Evolutionary conservation across 768 basidiomycete genomes (phyloP).

Genomic region (Lactarius trivialis): DNA sequence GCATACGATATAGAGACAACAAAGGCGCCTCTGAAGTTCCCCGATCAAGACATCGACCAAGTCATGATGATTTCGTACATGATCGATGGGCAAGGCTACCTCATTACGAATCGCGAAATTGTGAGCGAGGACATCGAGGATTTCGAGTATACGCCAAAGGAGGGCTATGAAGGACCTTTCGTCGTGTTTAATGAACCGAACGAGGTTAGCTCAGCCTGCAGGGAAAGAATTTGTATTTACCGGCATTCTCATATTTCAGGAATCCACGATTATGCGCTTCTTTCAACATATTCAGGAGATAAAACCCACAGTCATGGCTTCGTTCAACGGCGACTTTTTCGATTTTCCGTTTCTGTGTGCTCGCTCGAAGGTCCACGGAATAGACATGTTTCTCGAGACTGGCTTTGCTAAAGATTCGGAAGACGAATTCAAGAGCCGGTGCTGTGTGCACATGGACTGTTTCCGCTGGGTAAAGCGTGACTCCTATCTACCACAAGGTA

Average conservation of each 20-base stretch:
- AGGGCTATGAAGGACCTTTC: slow-evolving; percentile 96
- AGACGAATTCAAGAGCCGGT: slow-evolving; percentile 90
- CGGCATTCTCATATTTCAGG: slow-evolving; percentile 37
- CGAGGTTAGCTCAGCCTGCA: slow-evolving; percentile 50
- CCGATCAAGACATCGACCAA: slow-evolving; percentile 91
- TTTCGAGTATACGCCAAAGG: slow-evolving; percentile 98
- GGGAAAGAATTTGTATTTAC: neutral
- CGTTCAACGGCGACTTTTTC: slow-evolving; percentile 99
- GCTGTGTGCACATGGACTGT: slow-evolving; percentile 97
- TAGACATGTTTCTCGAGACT: slow-evolving; percentile 94
- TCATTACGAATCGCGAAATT: slow-evolving; percentile 97
- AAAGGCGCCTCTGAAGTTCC: slow-evolving; percentile 99
- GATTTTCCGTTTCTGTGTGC: slow-evolving; percentile 96
- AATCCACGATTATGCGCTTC: slow-evolving; percentile 75
- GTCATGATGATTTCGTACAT: slow-evolving; percentile 99
- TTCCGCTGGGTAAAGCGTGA: slow-evolving; percentile 99
- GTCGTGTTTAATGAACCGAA: slow-evolving; percentile 90
- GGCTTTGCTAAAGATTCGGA: slow-evolving; percentile 90
- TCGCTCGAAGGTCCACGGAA: slow-evolving; percentile 77
- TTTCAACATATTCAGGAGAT: slow-evolving; percentile 92
- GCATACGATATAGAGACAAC: slow-evolving; percentile 99
- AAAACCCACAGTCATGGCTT: slow-evolving; percentile 95
- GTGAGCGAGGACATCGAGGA: slow-evolving; percentile 97
- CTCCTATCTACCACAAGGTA: slow-evolving; percentile 96
- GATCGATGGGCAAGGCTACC: slow-evolving; percentile 95